phyloP scores from a whole-genome alignment of 441 rosid species.

The Populus tomentosa region DNA sequence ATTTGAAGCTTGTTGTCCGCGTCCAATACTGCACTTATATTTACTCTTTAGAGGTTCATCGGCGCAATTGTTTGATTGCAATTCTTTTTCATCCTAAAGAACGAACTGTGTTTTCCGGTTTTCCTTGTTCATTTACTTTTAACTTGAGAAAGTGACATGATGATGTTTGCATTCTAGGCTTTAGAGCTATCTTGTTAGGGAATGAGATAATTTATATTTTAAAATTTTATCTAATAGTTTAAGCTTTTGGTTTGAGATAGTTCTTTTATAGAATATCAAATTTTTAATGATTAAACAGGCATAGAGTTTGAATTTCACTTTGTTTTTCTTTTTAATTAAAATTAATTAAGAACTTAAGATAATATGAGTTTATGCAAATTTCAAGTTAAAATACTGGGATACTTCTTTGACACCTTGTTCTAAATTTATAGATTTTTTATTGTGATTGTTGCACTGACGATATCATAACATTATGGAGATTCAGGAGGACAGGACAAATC shows the following conservation, averaged over 20 bases:
- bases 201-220: too few relatives aligned
- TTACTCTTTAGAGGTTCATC: neutral
- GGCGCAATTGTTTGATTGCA: neutral
- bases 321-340: too few relatives aligned
- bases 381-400: too few relatives aligned
- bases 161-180: neutral
- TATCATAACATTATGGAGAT: conserved; percentile 15
- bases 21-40: neutral
- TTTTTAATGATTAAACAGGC: too few relatives aligned
- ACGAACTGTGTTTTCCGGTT: neutral
- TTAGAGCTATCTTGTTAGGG: neutral
- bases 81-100: neutral
- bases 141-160: neutral
- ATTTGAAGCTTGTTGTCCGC: neutral
- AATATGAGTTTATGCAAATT: too few relatives aligned
- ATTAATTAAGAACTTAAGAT: too few relatives aligned
- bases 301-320: too few relatives aligned
- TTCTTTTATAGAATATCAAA: too few relatives aligned
- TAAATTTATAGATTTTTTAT: neutral
- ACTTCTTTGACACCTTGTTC: neutral
- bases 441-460: conserved; percentile 13
- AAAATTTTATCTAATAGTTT: too few relatives aligned
- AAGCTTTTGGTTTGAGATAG: neutral
- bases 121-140: too few relatives aligned
- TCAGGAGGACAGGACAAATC: conserved; percentile 19